A percentile compares a stretch with the other conserved stretches of the same genome.
These are phyloP conservation scores for Chlorella sp. DNA, from an alignment of 139 green algal genomes.

Conservation along the genomic window DNA sequence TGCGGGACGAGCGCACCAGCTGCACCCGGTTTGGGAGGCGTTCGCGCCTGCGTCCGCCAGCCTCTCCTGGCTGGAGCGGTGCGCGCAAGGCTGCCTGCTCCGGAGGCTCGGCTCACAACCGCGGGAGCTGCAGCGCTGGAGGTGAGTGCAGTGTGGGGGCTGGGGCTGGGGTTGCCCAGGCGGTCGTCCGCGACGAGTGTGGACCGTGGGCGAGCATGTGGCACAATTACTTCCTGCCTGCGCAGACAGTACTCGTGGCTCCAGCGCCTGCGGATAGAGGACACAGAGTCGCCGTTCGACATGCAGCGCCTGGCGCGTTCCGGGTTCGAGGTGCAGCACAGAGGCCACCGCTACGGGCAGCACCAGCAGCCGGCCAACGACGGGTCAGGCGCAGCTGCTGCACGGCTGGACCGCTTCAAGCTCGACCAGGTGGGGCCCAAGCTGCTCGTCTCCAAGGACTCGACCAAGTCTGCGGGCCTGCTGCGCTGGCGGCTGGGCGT, in stretches of 20 bases:
- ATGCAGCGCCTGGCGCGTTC: background rate
- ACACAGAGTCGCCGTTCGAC: constrained; percentile 13
- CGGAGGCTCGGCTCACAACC: background rate
- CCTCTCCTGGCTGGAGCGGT: background rate
- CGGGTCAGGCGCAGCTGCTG: no score
- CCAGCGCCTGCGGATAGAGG: constrained; percentile 24
- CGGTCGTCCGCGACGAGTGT: background rate
- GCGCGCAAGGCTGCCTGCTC: background rate
- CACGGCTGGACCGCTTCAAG: constrained; percentile 19
- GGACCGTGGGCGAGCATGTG: no score
- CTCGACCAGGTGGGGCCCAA: constrained; percentile 63
- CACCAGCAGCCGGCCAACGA: no score
- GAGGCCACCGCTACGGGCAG: no score
- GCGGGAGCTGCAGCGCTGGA: background rate
- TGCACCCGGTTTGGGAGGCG: no score
- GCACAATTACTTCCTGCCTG: background rate
- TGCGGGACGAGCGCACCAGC: background rate
- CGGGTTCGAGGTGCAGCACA: constrained; percentile 9
- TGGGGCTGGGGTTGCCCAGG: background rate
- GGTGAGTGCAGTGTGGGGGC: background rate
- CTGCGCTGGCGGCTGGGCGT: constrained; percentile 36
- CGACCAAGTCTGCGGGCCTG: constrained; percentile 39
- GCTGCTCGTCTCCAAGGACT: constrained; percentile 55
- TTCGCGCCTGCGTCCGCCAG: no score
- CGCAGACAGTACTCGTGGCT: constrained; percentile 14